These are phyloP conservation scores for Salix suchowensis DNA, from an alignment of 345 rosid species.

Conservation along the genomic window DNA sequence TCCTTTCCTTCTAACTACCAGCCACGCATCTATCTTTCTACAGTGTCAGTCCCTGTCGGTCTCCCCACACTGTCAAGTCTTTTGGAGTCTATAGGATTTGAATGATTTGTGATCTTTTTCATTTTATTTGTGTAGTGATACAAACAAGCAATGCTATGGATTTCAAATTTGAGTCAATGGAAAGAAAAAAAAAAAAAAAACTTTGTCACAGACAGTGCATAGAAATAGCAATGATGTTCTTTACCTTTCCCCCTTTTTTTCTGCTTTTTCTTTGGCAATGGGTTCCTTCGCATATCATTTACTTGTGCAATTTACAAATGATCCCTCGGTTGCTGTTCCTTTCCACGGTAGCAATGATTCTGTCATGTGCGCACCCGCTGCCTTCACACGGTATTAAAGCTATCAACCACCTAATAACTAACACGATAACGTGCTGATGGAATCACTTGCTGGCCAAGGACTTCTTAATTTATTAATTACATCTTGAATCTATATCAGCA, in stretches of 20 bases:
- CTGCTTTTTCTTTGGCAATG: constrained; percentile 7
- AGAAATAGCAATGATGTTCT: constrained; percentile 32
- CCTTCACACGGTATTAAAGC: background rate
- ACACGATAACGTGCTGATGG: background rate
- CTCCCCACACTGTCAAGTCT: constrained; percentile 8
- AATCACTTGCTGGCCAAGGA: background rate
- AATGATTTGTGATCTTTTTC: constrained; percentile 4
- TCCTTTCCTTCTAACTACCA: constrained; percentile 19
- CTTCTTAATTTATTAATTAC: background rate
- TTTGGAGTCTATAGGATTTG: constrained; percentile 27
- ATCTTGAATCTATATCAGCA: background rate
- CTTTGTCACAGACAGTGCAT: constrained; percentile 37
- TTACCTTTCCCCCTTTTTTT: constrained; percentile 10
- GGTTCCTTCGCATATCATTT: constrained; percentile 1
- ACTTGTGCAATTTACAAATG: constrained; percentile 12
- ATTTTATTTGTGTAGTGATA: constrained; percentile 29
- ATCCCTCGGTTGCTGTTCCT: constrained; percentile 6
- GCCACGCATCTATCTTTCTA: constrained; percentile 11
- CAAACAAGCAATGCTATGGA: constrained; percentile 25
- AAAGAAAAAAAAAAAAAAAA: background rate
- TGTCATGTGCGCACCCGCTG: background rate
- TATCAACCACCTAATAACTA: background rate
- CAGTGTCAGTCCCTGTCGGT: constrained; percentile 11
- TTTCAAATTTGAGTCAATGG: constrained; percentile 22
- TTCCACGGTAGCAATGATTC: background rate